Percentiles rank a stretch among this genome's conserved stretches.
These are phyloP conservation scores for Globisporangium spiculum DNA, from an alignment of 352 stramenopile species.

Conservation along the genomic window DNA sequence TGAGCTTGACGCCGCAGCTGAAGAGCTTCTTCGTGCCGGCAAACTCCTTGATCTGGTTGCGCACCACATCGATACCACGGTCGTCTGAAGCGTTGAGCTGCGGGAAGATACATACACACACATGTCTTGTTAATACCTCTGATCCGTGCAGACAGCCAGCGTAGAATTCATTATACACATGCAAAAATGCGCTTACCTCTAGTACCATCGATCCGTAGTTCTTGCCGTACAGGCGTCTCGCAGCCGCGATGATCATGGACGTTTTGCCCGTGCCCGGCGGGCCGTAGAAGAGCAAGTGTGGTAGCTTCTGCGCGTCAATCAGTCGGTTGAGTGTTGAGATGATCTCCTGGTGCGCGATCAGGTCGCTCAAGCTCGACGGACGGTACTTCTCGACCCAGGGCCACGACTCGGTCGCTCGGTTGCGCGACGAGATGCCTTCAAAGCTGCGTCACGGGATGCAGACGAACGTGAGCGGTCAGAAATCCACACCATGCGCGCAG, in stretches of 20 bases:
- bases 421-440: conserved; percentile 80
- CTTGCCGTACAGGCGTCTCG: conserved; percentile 94
- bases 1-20: conserved; percentile 93
- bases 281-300: conserved; percentile 97
- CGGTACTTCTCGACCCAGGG: conserved; percentile 99
- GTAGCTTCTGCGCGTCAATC: conserved; percentile 96
- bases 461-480: background rate
- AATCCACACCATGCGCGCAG: background rate
- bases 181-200: conserved; percentile 41
- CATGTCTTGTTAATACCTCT: background rate
- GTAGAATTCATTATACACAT: background rate
- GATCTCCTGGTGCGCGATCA: conserved; percentile 97
- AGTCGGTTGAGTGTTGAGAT: conserved; percentile 94
- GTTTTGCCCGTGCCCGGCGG: conserved; percentile 97
- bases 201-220: conserved; percentile 95
- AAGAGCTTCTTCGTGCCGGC: conserved; percentile 97
- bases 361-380: conserved; percentile 90
- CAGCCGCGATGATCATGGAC: conserved; percentile 96
- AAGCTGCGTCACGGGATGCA: conserved; percentile 34
- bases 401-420: conserved; percentile 83
- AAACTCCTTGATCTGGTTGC: conserved; percentile 99
- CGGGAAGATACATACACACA: background rate
- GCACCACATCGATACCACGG: conserved; percentile 96
- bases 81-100: conserved; percentile 98
- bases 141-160: no score